Conservation (phyloP, 228 moss, liverwort and hornwort genomes). For the Sphagnum magellanicum region DNA sequence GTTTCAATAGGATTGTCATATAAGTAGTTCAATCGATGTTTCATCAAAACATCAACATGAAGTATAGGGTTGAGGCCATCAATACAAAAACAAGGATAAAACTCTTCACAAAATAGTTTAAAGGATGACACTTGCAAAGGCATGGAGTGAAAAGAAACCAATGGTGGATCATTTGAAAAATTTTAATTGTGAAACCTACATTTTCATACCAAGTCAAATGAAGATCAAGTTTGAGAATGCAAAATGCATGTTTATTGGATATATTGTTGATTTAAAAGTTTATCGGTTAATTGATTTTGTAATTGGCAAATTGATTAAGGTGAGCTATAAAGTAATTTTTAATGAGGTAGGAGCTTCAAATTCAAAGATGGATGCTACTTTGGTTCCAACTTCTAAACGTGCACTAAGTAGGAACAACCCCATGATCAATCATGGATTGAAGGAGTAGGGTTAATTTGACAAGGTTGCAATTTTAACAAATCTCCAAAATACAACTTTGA, state of each 20-base stretch:
- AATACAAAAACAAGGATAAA: not conserved
- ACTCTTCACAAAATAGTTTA: not conserved
- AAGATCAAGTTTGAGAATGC: not conserved
- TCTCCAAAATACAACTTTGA: too few species aligned
- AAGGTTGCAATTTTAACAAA: too few species aligned
- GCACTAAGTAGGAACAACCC: too few species aligned
- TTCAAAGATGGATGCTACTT: not conserved
- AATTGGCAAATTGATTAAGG: not conserved
- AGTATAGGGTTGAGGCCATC: not conserved
- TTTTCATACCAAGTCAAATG: not conserved
- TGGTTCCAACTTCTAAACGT: not conserved
- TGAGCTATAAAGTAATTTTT: not conserved
- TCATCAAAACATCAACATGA: not conserved
- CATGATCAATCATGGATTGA: too few species aligned
- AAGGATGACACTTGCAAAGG: not conserved
- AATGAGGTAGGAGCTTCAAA: not conserved
- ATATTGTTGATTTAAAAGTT: not conserved
- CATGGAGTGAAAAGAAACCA: not conserved
- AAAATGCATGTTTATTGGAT: not conserved
- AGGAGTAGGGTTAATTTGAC: too few species aligned
- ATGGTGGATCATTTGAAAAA: not conserved
- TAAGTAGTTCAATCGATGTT: not conserved
- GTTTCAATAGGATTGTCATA: not conserved
- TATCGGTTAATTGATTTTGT: not conserved
- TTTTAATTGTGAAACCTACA: not conserved